phyloP scores from a whole-genome alignment of 805 yeast genomes.

The Candida pini region DNA sequence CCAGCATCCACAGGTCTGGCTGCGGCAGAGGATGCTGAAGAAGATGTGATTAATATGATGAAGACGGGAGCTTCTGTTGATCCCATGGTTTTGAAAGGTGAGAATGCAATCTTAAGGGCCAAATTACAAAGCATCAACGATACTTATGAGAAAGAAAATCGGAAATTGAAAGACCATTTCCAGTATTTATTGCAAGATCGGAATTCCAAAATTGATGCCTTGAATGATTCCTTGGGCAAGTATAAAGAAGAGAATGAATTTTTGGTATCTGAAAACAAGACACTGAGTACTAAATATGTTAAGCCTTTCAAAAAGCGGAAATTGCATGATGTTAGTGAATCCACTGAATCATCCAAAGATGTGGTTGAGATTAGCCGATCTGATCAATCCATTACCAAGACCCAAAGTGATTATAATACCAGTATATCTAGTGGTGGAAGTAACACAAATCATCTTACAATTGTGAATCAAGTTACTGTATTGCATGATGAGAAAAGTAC shows the following conservation, averaged over 20 bases:
- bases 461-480: slow-evolving; percentile 26
- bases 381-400: background rate
- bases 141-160: slow-evolving; percentile 31
- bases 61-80: too few species aligned
- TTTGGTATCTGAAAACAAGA: slow-evolving; percentile 42
- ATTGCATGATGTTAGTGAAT: slow-evolving; percentile 7
- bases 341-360: background rate
- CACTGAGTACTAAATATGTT: slow-evolving; percentile 17
- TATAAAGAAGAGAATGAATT: slow-evolving; percentile 54
- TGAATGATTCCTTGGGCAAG: slow-evolving; percentile 32
- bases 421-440: background rate
- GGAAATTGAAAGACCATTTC: slow-evolving; percentile 30
- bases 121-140: slow-evolving; percentile 46
- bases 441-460: slow-evolving; percentile 11
- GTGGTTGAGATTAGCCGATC: background rate
- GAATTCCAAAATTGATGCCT: slow-evolving; percentile 17
- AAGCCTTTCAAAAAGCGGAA: slow-evolving; percentile 23
- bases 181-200: slow-evolving; percentile 16
- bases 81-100: slow-evolving; percentile 51
- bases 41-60: background rate
- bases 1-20: background rate
- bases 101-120: slow-evolving; percentile 69
- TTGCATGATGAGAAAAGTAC: slow-evolving; percentile 34
- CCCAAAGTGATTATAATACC: background rate
- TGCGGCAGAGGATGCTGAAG: background rate